Percentiles rank a stretch among this genome's conserved stretches.
These are phyloP conservation scores for Tylopilus balloui DNA, from an alignment of 768 basidiomycete species.

Conservation along the genomic window DNA sequence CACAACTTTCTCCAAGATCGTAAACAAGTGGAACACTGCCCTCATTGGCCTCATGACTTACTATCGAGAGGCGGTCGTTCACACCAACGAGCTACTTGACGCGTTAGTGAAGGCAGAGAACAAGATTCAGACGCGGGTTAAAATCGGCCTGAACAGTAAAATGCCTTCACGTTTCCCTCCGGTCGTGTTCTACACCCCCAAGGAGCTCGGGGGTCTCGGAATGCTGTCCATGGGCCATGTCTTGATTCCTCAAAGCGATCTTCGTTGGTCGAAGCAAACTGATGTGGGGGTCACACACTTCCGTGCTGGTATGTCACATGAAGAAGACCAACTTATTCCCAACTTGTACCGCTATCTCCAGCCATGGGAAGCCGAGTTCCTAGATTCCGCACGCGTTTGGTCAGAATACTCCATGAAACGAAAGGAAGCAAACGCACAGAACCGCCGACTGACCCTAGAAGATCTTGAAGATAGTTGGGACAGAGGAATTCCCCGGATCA, in stretches of 20 bases:
- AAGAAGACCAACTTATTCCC: slow-evolving; percentile 92
- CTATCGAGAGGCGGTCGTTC: slow-evolving; percentile 95
- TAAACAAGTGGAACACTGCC: slow-evolving; percentile 97
- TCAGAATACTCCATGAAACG: slow-evolving; percentile 99
- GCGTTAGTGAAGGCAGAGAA: slow-evolving; percentile 97
- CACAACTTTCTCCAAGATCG: slow-evolving; percentile 98
- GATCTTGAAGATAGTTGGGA: slow-evolving; percentile 99
- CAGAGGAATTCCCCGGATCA: slow-evolving; percentile 96
- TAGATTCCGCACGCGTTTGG: slow-evolving; percentile 99
- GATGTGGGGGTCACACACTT: slow-evolving; percentile 97
- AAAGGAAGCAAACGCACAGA: slow-evolving; percentile 99
- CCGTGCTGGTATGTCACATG: slow-evolving; percentile 97
- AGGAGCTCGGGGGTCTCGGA: slow-evolving; percentile 96
- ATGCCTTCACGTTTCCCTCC: slow-evolving; percentile 99
- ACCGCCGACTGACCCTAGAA: slow-evolving; percentile 92
- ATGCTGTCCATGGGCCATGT: slow-evolving; percentile 99
- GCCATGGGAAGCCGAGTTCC: slow-evolving; percentile 96
- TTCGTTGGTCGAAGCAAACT: slow-evolving; percentile 98
- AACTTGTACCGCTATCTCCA: slow-evolving; percentile 96
- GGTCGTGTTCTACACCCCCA: slow-evolving; percentile 93
- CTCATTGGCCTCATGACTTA: slow-evolving; percentile 97
- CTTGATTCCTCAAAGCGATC: slow-evolving; percentile 94
- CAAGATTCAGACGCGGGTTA: slow-evolving; percentile 99
- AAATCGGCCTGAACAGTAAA: slow-evolving; percentile 98
- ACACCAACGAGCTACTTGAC: slow-evolving; percentile 94